Evolutionary conservation across 192 early-diverging fungal species (phyloP), one percentile per base, ranked within the genome.

Genomic region (Coemansia sp.): DNA sequence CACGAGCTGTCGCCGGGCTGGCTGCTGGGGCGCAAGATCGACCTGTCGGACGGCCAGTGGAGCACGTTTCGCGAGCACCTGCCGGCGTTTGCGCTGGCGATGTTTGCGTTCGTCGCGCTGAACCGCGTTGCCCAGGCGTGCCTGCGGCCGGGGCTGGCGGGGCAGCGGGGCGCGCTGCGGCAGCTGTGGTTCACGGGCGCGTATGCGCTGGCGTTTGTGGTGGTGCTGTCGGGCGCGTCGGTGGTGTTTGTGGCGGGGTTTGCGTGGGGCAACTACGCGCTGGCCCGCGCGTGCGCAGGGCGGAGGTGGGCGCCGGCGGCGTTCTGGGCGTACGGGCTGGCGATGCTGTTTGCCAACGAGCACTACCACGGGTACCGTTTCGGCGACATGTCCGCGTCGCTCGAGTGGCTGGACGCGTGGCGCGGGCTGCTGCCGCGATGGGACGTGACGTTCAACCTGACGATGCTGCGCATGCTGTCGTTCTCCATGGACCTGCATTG

Each of bases 401-500:
- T 93, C 57, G 77, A 68, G 29, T 90, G 81, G 74, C 64, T 92
- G 58, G 93, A 97, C 62, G 28, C 50, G 8, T 75, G 82, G 56
- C 70, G 62, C 7, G 95, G 93, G 5, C 52, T 95, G 12, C 67
- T 85, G 64, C 67, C 75, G 9, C 82, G 93, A 29, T 98, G 95
- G 95, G 80, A 88, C 55, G 68, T 94, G 21, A 85, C 84, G 4
- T 95, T 95, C 78, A 97, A 97, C 61, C 86, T 97, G 46, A 81
- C 80, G 2, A 86, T 91, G 77, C 82, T 98, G 6, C 83, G 90
- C 11, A 86, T 97, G 79, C 80, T 98, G 19, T 94, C 93, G 4
- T 98, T 88, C 63, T 82, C 87, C 43, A 87, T 97, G 88, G 95
- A 98, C 73, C 90, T 87, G 55, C 91, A 95, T 61, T 96, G 92